Conservation (phyloP, 1,284 basidiomycete species). For the Melampsora larici-populina region DNA sequence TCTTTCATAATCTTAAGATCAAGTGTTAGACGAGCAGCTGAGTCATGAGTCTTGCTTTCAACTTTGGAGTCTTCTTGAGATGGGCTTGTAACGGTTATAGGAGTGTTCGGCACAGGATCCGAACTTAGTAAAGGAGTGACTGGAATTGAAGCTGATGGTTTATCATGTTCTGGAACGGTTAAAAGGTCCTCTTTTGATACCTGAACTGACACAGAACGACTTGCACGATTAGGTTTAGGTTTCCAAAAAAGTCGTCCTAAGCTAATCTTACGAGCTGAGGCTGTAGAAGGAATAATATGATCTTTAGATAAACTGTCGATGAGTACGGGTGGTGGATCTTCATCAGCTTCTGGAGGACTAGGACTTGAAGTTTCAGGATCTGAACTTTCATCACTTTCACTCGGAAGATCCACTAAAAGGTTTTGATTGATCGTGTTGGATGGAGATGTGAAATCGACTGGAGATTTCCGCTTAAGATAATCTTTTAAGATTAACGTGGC, state of each 20-base stretch:
- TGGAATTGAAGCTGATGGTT: not conserved
- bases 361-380: not conserved
- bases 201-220: not conserved
- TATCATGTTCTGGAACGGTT: not conserved
- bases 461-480: slow-evolving; percentile 1
- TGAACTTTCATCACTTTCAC: slow-evolving; percentile 8
- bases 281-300: not conserved
- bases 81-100: not conserved
- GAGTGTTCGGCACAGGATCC: not conserved
- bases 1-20: slow-evolving; percentile 25
- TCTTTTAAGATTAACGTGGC: slow-evolving; percentile 10
- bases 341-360: slow-evolving; percentile 30
- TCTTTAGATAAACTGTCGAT: not conserved
- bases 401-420: not conserved
- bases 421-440: not conserved
- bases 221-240: not conserved
- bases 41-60: not conserved
- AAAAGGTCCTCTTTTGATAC: not conserved
- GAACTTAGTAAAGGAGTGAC: not conserved
- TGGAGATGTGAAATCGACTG: not conserved
- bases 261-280: slow-evolving; percentile 1
- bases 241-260: slow-evolving; percentile 28
- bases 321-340: not conserved
- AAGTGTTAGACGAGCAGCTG: slow-evolving; percentile 12
- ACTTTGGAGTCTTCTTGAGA: not conserved